A percentile compares a stretch with the other conserved stretches of the same genome.
phyloP scores from a whole-genome alignment of 192 early-diverging fungal genomes.

The Umbelopsis isabellina region DNA sequence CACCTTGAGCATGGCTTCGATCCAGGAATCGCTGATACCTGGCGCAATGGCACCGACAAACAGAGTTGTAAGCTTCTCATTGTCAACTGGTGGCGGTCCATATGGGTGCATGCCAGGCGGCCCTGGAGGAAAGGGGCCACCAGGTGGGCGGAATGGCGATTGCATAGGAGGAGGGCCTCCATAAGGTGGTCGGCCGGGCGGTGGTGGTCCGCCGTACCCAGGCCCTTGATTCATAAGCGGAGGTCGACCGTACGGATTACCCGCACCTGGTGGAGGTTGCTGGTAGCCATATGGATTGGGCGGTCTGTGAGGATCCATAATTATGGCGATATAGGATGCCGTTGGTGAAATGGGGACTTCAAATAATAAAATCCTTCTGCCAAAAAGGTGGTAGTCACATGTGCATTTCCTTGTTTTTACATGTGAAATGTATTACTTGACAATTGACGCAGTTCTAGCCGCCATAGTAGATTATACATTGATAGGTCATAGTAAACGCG shows the following conservation, averaged over 20 bases:
- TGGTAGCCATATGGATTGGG: constrained; percentile 12
- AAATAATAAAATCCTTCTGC: too few species aligned
- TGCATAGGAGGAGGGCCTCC: background rate
- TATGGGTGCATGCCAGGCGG: background rate
- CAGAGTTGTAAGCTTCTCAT: constrained; percentile 68
- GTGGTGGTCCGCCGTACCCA: background rate
- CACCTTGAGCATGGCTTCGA: constrained; percentile 68
- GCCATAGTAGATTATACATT: too few species aligned
- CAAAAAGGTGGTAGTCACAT: too few species aligned
- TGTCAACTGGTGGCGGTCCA: constrained; percentile 31
- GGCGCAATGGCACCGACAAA: constrained; percentile 73
- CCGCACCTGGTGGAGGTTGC: constrained; percentile 5
- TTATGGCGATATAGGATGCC: too few species aligned
- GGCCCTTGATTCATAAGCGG: constrained; percentile 21
- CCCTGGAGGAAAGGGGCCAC: background rate
- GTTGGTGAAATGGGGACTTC: too few species aligned
- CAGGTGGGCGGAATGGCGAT: background rate
- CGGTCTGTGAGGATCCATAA: constrained; percentile 13
- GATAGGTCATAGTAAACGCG: too few species aligned
- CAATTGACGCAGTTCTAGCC: too few species aligned
- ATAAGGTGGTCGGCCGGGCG: background rate
- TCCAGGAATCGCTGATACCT: constrained; percentile 67
- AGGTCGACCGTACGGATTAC: constrained; percentile 2
- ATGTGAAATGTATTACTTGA: too few species aligned
- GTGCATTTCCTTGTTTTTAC: too few species aligned